Conservation (phyloP, 208 protist species). For the Naegleria fowleri region DNA sequence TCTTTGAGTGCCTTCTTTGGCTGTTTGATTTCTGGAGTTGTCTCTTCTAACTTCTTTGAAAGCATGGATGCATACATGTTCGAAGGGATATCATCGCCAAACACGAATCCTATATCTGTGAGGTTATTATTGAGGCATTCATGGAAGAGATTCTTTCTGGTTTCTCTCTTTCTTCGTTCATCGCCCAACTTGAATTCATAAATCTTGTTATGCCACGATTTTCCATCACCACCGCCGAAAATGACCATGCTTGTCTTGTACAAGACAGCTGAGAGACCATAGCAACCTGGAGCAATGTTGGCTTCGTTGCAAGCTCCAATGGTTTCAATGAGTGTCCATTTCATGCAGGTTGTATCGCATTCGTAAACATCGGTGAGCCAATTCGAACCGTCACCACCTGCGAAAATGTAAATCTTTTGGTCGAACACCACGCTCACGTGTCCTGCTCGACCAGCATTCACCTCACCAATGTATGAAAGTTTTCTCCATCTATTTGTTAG, state of each 20-base stretch:
- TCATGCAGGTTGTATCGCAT: neutral
- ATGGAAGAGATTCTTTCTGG: neutral
- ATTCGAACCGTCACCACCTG: constrained; percentile 13
- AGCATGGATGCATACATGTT: neutral
- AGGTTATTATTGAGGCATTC: neutral
- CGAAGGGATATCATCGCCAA: neutral
- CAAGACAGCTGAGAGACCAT: neutral
- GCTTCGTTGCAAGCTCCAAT: neutral
- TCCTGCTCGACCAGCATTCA: neutral
- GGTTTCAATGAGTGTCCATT: neutral
- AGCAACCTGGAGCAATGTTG: constrained; percentile 12
- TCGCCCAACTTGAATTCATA: constrained; percentile 16
- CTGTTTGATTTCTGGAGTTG: neutral
- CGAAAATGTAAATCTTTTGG: neutral
- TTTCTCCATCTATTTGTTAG: neutral
- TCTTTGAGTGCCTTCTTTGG: neutral
- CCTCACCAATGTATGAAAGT: neutral
- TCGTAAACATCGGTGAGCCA: constrained; percentile 12
- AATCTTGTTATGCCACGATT: neutral
- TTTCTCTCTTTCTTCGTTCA: constrained; percentile 4
- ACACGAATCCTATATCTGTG: neutral
- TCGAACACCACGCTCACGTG: neutral
- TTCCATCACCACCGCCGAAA: constrained; percentile 22
- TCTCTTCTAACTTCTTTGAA: neutral
- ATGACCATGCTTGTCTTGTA: constrained; percentile 8